Conservation (phyloP, 1,284 basidiomycete species). For the Coniferiporia sulphurascens region DNA sequence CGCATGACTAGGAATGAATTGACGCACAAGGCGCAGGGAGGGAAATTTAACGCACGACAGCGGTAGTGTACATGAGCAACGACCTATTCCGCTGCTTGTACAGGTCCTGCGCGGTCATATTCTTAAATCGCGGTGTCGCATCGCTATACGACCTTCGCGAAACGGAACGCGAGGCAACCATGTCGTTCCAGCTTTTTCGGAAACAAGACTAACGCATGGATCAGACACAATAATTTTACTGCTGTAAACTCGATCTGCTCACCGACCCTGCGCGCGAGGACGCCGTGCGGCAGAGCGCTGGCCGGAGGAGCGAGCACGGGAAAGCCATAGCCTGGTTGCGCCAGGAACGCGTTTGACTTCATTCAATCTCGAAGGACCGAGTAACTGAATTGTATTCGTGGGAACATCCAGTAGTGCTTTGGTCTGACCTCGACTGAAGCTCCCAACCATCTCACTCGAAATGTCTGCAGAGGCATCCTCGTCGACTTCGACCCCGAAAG, state of each 20-base stretch:
- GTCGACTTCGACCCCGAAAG: not conserved
- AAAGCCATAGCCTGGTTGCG: too few species aligned
- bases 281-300: not conserved
- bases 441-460: not conserved
- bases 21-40: not conserved
- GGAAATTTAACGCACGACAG: constrained; percentile 51
- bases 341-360: too few species aligned
- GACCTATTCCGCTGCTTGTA: constrained; percentile 59
- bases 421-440: too few species aligned
- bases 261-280: not conserved
- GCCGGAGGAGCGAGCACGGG: constrained; percentile 6
- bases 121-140: not conserved
- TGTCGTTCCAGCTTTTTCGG: not conserved
- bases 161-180: not conserved
- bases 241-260: constrained; percentile 15
- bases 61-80: constrained; percentile 75
- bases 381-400: not conserved
- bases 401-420: not conserved
- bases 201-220: too few species aligned
- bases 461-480: constrained; percentile 1
- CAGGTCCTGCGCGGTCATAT: constrained; percentile 28
- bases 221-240: too few species aligned
- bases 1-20: not conserved
- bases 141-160: constrained; percentile 3
- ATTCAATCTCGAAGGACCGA: not conserved